A percentile compares a stretch with the other conserved stretches of the same genome.
Conservation (phyloP, 169 alveolate species). For the Plasmodium vivax region DNA sequence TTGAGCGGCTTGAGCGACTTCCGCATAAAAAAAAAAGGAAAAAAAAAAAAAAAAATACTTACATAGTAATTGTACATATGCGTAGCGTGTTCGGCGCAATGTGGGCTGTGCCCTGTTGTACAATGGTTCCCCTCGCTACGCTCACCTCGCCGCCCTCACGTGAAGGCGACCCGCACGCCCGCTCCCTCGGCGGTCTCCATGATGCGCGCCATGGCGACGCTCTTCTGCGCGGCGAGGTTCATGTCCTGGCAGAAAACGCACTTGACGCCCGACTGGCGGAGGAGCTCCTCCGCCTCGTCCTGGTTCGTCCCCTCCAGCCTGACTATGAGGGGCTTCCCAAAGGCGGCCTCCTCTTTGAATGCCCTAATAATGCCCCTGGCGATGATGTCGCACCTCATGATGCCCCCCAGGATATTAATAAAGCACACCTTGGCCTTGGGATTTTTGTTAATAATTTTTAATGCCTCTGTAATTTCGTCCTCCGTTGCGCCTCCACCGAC, state of each 20-base stretch:
- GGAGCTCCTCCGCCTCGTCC: constrained; percentile 90
- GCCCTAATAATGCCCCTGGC: constrained; percentile 93
- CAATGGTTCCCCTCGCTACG: background rate
- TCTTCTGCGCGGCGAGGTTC: constrained; percentile 92
- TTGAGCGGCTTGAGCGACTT: background rate
- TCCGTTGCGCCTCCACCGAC: constrained; percentile 97
- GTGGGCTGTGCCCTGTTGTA: background rate
- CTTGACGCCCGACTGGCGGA: constrained; percentile 86
- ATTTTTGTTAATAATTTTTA: constrained; percentile 90
- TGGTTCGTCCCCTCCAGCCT: constrained; percentile 95
- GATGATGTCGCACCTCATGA: constrained; percentile 93
- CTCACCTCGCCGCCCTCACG: background rate
- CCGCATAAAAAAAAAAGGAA: background rate
- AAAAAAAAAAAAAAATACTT: background rate
- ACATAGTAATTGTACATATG: background rate
- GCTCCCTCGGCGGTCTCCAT: constrained; percentile 31
- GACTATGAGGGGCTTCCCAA: constrained; percentile 92
- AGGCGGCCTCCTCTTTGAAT: constrained; percentile 78
- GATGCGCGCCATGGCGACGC: constrained; percentile 88
- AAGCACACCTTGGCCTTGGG: constrained; percentile 91
- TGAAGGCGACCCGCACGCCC: background rate
- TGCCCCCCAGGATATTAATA: constrained; percentile 97
- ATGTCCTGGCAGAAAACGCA: constrained; percentile 89
- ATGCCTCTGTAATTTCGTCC: constrained; percentile 92
- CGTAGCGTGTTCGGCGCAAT: background rate